A percentile compares a stretch with the other conserved stretches of the same genome.
Evolutionary conservation across 1,139 yeast genomes (phyloP).

Genomic region (Magnusiomyces suaveolens): DNA sequence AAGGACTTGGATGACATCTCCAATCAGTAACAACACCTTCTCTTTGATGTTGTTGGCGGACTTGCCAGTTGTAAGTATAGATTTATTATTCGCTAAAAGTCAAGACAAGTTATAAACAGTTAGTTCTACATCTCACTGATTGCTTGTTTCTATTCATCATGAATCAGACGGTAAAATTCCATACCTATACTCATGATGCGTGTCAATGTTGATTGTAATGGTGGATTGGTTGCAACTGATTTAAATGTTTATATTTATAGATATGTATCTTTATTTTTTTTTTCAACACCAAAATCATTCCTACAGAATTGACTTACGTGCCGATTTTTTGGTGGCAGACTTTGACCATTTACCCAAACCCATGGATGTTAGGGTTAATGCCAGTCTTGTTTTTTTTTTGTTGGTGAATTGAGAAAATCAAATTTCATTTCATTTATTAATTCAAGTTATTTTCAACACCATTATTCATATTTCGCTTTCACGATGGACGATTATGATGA

Average conservation of each 20-base stretch:
- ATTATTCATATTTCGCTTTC: no score
- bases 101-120: not conserved
- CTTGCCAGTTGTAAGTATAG: not conserved
- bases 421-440: no score
- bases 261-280: no score
- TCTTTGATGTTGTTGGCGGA: slow-evolving; percentile 1
- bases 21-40: slow-evolving; percentile 1
- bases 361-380: not conserved
- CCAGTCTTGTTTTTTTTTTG: not conserved
- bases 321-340: not conserved
- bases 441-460: no score
- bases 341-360: not conserved
- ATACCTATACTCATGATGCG: slow-evolving; percentile 1
- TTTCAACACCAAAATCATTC: no score
- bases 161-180: no score
- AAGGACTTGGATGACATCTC: slow-evolving; percentile 5
- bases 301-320: not conserved
- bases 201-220: not conserved
- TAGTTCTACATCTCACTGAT: not conserved
- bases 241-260: not conserved
- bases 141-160: no score
- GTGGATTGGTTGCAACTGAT: not conserved
- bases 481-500: slow-evolving; percentile 32
- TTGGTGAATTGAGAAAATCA: not conserved
- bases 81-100: not conserved